Conservation (phyloP, 2,329 filamentous ascomycete genomes). For the Bipolaris sorokiniana region DNA sequence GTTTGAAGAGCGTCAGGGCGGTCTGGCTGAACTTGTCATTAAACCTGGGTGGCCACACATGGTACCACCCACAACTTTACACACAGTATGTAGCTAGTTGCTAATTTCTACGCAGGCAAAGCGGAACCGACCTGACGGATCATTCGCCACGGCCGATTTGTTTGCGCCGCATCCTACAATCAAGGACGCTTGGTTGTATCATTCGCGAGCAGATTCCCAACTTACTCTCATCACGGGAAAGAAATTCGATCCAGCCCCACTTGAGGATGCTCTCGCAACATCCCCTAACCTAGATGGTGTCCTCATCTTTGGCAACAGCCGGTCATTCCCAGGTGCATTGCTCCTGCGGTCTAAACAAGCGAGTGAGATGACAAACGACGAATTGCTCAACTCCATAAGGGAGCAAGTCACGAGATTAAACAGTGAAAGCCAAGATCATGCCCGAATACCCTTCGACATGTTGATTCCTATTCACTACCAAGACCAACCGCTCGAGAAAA, state of each 20-base stretch:
- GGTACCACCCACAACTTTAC: constrained; percentile 28
- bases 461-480: constrained; percentile 54
- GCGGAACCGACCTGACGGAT: constrained; percentile 63
- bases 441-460: constrained; percentile 59
- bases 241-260: constrained; percentile 69
- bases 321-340: constrained; percentile 62
- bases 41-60: constrained; percentile 63
- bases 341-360: constrained; percentile 55
- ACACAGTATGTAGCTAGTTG: neutral
- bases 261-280: constrained; percentile 63
- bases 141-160: constrained; percentile 68
- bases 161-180: constrained; percentile 63
- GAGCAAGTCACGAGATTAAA: constrained; percentile 58
- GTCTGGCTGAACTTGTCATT: constrained; percentile 63
- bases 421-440: constrained; percentile 56
- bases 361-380: constrained; percentile 35
- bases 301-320: constrained; percentile 66
- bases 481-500: constrained; percentile 58
- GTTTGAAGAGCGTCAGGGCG: constrained; percentile 46
- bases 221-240: constrained; percentile 69
- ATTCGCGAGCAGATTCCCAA: constrained; percentile 66
- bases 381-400: constrained; percentile 54
- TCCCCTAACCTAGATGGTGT: constrained; percentile 59
- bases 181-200: constrained; percentile 65
- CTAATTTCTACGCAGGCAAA: constrained; percentile 51